Percentiles rank a stretch among this genome's conserved stretches.
Evolutionary conservation across 2,329 filamentous ascomycete genomes (phyloP).

Genomic region (Venturia pyrina): DNA sequence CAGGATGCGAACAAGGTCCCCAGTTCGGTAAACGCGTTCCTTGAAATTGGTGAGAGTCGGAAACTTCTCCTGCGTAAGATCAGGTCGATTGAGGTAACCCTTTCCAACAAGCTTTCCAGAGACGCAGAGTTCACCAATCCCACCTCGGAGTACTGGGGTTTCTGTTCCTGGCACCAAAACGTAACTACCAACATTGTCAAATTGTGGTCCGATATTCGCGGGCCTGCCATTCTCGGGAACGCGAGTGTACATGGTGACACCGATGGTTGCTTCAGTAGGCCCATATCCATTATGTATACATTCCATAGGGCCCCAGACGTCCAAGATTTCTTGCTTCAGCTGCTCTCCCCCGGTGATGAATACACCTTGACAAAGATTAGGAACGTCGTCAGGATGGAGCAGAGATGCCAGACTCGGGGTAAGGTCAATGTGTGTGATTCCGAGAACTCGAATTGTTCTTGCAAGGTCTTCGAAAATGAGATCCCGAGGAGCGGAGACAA

Average conservation of each 20-base stretch:
- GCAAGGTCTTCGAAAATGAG: slow-evolving; percentile 76
- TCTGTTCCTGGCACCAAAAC: slow-evolving; percentile 63
- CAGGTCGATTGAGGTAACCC: slow-evolving; percentile 71
- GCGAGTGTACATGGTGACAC: slow-evolving; percentile 79
- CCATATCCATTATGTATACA: slow-evolving; percentile 89
- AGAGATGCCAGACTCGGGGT: slow-evolving; percentile 70
- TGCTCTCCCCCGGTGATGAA: slow-evolving; percentile 92
- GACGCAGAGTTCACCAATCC: slow-evolving; percentile 78
- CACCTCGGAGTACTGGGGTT: slow-evolving; percentile 63
- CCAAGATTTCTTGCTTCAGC: slow-evolving; percentile 78
- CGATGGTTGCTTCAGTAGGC: slow-evolving; percentile 87
- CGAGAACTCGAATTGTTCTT: slow-evolving; percentile 57
- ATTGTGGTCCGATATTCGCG: slow-evolving; percentile 79
- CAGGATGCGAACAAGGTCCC: slow-evolving; percentile 74
- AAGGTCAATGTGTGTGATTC: slow-evolving; percentile 83
- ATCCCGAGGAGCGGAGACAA: slow-evolving; percentile 74
- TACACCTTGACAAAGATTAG: slow-evolving; percentile 67
- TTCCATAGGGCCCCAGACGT: slow-evolving; percentile 67
- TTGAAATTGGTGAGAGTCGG: slow-evolving; percentile 45
- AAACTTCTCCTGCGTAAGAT: slow-evolving; percentile 71
- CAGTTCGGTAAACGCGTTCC: slow-evolving; percentile 65
- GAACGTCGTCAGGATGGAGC: slow-evolving; percentile 69
- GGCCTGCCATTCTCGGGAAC: slow-evolving; percentile 69
- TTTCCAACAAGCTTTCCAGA: slow-evolving; percentile 80
- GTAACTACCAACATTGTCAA: slow-evolving; percentile 77